Base-by-base conservation (phyloP, 1,284 basidiomycete species). In the Tilletia walkeri region DNA sequence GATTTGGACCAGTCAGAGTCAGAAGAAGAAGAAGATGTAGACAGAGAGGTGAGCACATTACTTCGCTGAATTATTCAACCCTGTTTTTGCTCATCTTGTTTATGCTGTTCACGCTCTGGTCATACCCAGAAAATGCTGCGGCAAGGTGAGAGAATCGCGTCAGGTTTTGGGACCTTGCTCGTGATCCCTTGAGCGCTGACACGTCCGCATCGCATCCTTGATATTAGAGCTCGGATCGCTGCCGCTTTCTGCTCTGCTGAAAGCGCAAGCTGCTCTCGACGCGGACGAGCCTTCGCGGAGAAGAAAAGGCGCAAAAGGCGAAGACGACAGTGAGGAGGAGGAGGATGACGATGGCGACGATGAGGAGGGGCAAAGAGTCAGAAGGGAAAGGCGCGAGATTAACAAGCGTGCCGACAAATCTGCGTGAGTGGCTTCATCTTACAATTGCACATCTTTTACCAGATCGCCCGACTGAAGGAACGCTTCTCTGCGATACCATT, bases 1-100 rank as follows among this genome's bases (percentile, higher is more conserved):
- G 41, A 7, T 7, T 45, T 14, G 41, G 41, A 61, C 39, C 50
- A 16, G 30, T 10, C 41, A 69, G 38, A 66, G 56, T 41, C 59
- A 1, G 75, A 75, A 10, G 71, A 69, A 24, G 72, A 69, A 10
- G 68, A 71, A 7, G 75, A 78, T 7, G 68, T 16, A 9, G 68
- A 73, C 53, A 61, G 39, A 20, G 72, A 69, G 10, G 54, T 24
- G 39, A 69, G 69, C 18, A 48, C 14, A 7, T 5, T 45, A 45
- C 6, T 45, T 7, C 14, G 41, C 9, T 45, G 14, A 45, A 7
- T 45, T n/a, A n/a, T n/a, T n/a, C n/a, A n/a, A n/a, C n/a, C 24
- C 24, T 7, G 41, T 3, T 1, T 3, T 45, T 7, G 41, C 41
- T 45, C 9, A 45, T 3, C 14, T 7, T 45, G 41, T 45, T 14